A percentile compares a stretch with the other conserved stretches of the same genome.
Conservation (phyloP, 73 alveolate genomes). For the Tetrahymena elliotti region DNA sequence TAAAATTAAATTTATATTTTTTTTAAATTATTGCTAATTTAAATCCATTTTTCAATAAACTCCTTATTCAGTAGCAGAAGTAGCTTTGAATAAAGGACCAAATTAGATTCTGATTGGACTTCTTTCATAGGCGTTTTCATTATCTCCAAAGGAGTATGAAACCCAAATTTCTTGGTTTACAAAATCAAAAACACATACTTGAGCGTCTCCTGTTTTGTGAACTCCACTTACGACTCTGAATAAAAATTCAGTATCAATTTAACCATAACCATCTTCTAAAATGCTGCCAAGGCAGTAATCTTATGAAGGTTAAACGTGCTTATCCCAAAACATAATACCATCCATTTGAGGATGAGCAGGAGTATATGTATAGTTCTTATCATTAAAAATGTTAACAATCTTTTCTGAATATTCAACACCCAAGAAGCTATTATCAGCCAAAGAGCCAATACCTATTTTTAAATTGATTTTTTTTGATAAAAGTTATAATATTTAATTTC, state of each 20-base stretch:
- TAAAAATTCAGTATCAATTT: not conserved
- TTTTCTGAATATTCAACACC: not conserved
- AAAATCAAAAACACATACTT: not conserved
- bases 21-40: no score
- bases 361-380: conserved; percentile 1
- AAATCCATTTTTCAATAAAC: not conserved
- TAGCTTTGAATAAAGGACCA: not conserved
- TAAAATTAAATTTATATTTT: no score
- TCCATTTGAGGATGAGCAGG: conserved; percentile 6
- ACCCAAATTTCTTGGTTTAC: not conserved
- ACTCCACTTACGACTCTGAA: not conserved
- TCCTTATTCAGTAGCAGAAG: not conserved
- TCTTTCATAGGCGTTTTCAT: not conserved
- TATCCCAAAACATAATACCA: not conserved
- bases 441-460: not conserved
- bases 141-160: not conserved
- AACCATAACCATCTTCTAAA: not conserved
- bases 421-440: not conserved
- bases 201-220: conserved; percentile 4
- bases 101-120: not conserved
- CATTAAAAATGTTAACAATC: not conserved
- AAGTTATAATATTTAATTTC: not conserved
- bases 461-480: not conserved
- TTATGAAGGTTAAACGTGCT: not conserved
- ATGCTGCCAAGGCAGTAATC: not conserved